Conservation (phyloP, 2,329 filamentous ascomycete genomes). For the Verruconis gallopava region DNA sequence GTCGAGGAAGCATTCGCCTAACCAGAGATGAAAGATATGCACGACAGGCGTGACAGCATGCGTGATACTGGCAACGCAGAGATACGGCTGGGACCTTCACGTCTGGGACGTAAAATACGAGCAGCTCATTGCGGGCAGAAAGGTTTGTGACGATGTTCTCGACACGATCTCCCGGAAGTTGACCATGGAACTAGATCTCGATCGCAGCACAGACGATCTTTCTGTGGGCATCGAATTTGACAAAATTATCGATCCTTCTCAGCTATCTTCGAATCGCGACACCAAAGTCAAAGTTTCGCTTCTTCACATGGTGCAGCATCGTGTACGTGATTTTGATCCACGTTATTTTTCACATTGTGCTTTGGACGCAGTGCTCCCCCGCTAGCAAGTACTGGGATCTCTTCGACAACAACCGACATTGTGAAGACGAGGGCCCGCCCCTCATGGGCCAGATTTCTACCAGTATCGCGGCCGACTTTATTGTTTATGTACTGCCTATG, state of each 20-base stretch:
- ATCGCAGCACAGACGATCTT: slow-evolving; percentile 26
- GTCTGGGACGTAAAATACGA: slow-evolving; percentile 21
- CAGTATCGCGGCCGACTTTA: slow-evolving; percentile 8
- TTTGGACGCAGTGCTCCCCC: slow-evolving; percentile 17
- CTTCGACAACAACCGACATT: slow-evolving; percentile 1
- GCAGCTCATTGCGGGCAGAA: slow-evolving; percentile 8
- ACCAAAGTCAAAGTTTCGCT: slow-evolving; percentile 25
- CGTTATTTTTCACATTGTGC: slow-evolving; percentile 23
- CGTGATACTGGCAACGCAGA: slow-evolving; percentile 20
- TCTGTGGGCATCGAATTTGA: slow-evolving; percentile 24
- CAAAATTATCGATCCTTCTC: slow-evolving; percentile 26
- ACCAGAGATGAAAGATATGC: slow-evolving; percentile 17
- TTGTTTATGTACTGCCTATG: slow-evolving; percentile 10
- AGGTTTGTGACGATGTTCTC: too few species aligned
- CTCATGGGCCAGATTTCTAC: slow-evolving; percentile 6
- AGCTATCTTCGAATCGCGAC: slow-evolving; percentile 28
- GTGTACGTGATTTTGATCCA: slow-evolving; percentile 23
- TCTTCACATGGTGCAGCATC: slow-evolving; percentile 24
- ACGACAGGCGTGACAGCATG: slow-evolving; percentile 21
- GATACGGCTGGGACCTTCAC: slow-evolving; percentile 27
- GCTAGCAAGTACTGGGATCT: slow-evolving; percentile 10
- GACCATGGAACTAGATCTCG: slow-evolving; percentile 21
- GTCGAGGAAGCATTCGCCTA: neutral
- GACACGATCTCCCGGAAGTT: too few species aligned
- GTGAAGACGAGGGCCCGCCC: slow-evolving; percentile 9